Conservation (phyloP, 768 basidiomycete species). For the Clavaria fumosa region DNA sequence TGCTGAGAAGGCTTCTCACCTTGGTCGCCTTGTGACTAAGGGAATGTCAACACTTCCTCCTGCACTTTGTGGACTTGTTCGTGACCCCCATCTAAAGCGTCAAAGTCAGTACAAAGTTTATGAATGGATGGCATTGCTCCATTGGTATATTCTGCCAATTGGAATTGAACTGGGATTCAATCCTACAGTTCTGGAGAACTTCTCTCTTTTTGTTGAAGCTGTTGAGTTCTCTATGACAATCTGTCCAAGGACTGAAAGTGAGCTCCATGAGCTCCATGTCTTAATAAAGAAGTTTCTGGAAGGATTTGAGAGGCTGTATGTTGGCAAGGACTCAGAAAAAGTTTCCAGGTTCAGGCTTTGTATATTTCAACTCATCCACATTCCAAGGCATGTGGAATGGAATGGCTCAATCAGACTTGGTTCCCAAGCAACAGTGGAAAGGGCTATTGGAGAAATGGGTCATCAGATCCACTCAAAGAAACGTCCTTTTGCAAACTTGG, state of each 20-base stretch:
- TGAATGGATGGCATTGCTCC: conserved; percentile 22
- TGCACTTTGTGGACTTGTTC: conserved; percentile 18
- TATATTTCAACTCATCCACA: conserved; percentile 21
- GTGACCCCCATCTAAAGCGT: conserved; percentile 18
- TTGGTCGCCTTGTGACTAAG: conserved; percentile 12
- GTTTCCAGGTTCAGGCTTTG: conserved; percentile 15
- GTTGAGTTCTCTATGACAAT: conserved; percentile 21
- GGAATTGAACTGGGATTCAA: conserved; percentile 18
- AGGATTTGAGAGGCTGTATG: conserved; percentile 16
- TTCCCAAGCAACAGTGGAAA: too few species aligned
- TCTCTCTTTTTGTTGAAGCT: conserved; percentile 13
- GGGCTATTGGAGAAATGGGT: too few species aligned
- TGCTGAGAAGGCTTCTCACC: conserved; percentile 8
- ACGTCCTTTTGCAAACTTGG: too few species aligned
- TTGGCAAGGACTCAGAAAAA: conserved; percentile 15
- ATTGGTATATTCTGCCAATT: conserved; percentile 23
- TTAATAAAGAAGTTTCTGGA: conserved; percentile 15
- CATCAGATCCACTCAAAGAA: too few species aligned
- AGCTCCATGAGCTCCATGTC: conserved; percentile 13
- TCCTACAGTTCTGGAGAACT: conserved; percentile 14
- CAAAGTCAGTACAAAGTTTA: conserved; percentile 24
- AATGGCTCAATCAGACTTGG: conserved; percentile 21
- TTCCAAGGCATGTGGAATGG: conserved; percentile 22
- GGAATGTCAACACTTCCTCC: conserved; percentile 20
- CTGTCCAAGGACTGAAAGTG: conserved; percentile 7